These are phyloP conservation scores for Cyanodermella asteris DNA, from an alignment of 2,329 filamentous ascomycete genomes.

Conservation along the genomic window DNA sequence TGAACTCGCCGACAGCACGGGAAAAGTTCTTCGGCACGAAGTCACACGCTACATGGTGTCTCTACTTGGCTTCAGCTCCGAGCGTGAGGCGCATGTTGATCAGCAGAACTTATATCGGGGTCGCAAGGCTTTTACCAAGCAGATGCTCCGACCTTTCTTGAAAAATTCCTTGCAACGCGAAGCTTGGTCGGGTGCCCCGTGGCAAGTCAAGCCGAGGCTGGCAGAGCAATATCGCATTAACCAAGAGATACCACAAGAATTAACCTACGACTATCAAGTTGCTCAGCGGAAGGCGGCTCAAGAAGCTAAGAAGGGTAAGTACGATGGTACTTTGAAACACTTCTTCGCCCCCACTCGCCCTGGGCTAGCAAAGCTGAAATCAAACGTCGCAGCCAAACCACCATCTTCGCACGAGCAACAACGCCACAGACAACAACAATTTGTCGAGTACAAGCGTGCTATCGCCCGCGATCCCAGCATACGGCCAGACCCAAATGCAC, in stretches of 20 bases:
- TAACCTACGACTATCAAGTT: constrained; percentile 60
- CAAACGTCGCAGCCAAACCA: constrained; percentile 48
- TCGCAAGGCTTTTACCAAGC: constrained; percentile 81
- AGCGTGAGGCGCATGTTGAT: constrained; percentile 61
- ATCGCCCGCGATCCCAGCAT: constrained; percentile 20
- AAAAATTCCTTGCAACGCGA: constrained; percentile 87
- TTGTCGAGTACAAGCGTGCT: constrained; percentile 25
- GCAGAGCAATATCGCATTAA: constrained; percentile 70
- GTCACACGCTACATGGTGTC: constrained; percentile 66
- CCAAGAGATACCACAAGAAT: constrained; percentile 61
- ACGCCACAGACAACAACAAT: constrained; percentile 23
- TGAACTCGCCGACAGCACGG: constrained; percentile 38
- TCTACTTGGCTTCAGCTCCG: constrained; percentile 41
- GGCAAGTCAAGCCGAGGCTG: constrained; percentile 75
- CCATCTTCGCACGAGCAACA: constrained; percentile 22
- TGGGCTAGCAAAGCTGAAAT: constrained; percentile 53
- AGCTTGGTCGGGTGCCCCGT: constrained; percentile 87
- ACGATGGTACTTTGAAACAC: constrained; percentile 25
- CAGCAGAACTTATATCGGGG: constrained; percentile 68
- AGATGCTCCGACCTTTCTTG: constrained; percentile 79
- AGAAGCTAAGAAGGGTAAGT: constrained; percentile 37
- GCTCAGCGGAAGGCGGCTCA: constrained; percentile 54
- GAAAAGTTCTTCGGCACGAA: constrained; percentile 41
- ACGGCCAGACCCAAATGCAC: constrained; percentile 2
- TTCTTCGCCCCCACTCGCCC: constrained; percentile 25